Conservation (phyloP, 2,329 filamentous ascomycete species). For the Aspergillus hiratsukae region DNA sequence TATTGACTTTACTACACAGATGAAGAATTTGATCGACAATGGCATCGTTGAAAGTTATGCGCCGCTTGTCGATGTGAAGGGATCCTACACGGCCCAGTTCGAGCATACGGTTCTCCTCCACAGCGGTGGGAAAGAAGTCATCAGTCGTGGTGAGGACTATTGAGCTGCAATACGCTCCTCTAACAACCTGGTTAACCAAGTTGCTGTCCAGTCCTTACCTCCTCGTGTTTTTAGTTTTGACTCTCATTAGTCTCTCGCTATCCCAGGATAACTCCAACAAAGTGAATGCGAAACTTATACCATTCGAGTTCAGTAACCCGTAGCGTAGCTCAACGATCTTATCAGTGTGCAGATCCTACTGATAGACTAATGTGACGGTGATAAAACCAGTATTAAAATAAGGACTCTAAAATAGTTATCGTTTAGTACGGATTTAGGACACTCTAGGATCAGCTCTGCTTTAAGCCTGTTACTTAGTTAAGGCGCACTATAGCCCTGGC, state of each 20-base stretch:
- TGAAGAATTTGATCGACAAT: conserved; percentile 54
- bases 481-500: no score
- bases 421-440: no score
- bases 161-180: conserved; percentile 19
- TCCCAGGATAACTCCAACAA: no score
- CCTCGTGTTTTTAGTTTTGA: background rate
- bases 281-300: no score
- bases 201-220: background rate
- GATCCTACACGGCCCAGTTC: conserved; percentile 61
- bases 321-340: no score
- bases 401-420: no score
- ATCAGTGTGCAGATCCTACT: no score
- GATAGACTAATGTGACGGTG: no score
- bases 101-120: conserved; percentile 54
- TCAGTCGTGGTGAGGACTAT: conserved; percentile 53
- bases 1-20: conserved; percentile 28
- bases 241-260: background rate
- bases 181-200: background rate
- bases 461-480: no score
- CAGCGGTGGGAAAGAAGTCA: conserved; percentile 46
- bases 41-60: conserved; percentile 56
- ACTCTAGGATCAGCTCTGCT: no score
- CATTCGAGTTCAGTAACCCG: no score
- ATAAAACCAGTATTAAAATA: no score
- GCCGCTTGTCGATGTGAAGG: conserved; percentile 55